Percentiles rank a stretch among this genome's conserved stretches.
Evolutionary conservation across 2,329 filamentous ascomycete species (phyloP).

Genomic region (Cladophialophora yegresii): DNA sequence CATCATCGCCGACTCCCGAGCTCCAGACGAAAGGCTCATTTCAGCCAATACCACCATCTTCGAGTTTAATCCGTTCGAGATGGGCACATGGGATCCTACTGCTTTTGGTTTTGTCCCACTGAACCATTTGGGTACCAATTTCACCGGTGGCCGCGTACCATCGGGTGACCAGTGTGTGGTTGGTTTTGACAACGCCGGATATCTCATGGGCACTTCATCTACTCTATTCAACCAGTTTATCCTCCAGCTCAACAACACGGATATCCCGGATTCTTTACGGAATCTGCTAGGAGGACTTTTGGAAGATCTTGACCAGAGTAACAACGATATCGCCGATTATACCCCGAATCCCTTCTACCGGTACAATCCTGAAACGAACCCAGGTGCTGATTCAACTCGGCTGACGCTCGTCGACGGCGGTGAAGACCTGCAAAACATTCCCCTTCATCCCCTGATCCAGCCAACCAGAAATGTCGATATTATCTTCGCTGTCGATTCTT

Average conservation of each 20-base stretch:
- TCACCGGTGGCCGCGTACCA: constrained; percentile 63
- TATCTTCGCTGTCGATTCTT: constrained; percentile 77
- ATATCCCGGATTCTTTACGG: constrained; percentile 56
- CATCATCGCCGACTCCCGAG: constrained; percentile 68
- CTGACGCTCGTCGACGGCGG: constrained; percentile 78
- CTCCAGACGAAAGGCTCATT: constrained; percentile 62
- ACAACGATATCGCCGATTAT: constrained; percentile 74
- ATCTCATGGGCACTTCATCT: constrained; percentile 81
- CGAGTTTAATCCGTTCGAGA: constrained; percentile 76
- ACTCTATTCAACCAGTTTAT: constrained; percentile 81
- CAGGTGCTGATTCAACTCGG: constrained; percentile 54
- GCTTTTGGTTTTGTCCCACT: constrained; percentile 71
- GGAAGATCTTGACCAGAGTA: constrained; percentile 59
- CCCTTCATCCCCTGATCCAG: constrained; percentile 74
- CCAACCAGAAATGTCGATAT: constrained; percentile 72
- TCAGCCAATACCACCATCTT: constrained; percentile 72
- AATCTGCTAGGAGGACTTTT: constrained; percentile 44
- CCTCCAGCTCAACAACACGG: constrained; percentile 61
- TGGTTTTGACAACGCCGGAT: constrained; percentile 82
- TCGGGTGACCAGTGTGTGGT: constrained; percentile 64
- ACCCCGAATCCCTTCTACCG: constrained; percentile 73
- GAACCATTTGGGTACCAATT: constrained; percentile 71
- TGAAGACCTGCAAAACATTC: constrained; percentile 76
- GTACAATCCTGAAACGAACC: constrained; percentile 63
- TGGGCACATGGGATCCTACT: constrained; percentile 74